A percentile compares a stretch with the other conserved stretches of the same genome.
Conservation (phyloP, 495 filamentous ascomycete species). For the Penicillium flavigenum region DNA sequence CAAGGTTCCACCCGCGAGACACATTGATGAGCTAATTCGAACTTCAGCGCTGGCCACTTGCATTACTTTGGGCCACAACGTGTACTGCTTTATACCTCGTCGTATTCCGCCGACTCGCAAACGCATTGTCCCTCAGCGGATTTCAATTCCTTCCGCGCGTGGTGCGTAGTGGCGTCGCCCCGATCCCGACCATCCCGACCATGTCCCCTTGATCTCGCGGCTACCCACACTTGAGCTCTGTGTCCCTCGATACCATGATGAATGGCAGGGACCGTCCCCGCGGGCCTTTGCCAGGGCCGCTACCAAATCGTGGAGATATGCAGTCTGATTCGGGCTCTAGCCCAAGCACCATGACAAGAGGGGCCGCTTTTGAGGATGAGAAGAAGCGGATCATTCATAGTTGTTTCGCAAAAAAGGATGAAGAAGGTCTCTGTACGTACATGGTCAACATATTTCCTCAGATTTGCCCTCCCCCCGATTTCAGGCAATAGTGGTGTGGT, state of each 20-base stretch:
- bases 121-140: not conserved
- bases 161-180: slow-evolving; percentile 20
- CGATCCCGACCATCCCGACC: slow-evolving; percentile 28
- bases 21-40: slow-evolving; percentile 33
- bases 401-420: slow-evolving; percentile 86
- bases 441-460: slow-evolving; percentile 17
- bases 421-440: slow-evolving; percentile 70
- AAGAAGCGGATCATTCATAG: slow-evolving; percentile 88
- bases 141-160: slow-evolving; percentile 16
- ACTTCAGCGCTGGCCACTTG: slow-evolving; percentile 15
- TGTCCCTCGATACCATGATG: slow-evolving; percentile 32
- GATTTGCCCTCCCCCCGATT: not conserved
- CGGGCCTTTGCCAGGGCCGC: slow-evolving; percentile 31
- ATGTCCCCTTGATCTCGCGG: slow-evolving; percentile 40
- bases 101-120: not conserved
- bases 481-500: slow-evolving; percentile 11
- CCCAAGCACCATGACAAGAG: slow-evolving; percentile 57
- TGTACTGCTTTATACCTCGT: not conserved
- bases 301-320: slow-evolving; percentile 33
- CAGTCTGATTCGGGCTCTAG: slow-evolving; percentile 32
- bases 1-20: slow-evolving; percentile 21
- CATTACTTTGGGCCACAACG: slow-evolving; percentile 9
- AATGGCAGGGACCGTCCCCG: slow-evolving; percentile 40
- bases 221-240: slow-evolving; percentile 32
- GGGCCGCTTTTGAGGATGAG: slow-evolving; percentile 93